A percentile compares a stretch with the other conserved stretches of the same genome.
Conservation (phyloP, 495 filamentous ascomycete species). For the Neurospora sublineolata region DNA sequence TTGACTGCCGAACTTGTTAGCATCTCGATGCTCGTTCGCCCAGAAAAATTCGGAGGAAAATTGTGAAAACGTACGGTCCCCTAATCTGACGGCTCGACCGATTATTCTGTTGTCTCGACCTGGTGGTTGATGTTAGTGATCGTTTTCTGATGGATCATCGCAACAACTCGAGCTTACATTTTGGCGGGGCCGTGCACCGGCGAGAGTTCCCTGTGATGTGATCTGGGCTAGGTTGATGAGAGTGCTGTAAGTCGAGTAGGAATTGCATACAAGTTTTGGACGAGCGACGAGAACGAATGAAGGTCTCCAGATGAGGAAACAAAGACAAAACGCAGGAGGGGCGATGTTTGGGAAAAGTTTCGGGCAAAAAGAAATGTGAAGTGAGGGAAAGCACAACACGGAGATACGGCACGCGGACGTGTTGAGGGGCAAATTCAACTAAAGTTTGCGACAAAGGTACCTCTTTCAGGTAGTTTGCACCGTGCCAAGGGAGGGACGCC, state of each 20-base stretch:
- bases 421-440: constrained; percentile 21
- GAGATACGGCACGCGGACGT: constrained; percentile 10
- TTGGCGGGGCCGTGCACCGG: background rate
- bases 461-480: background rate
- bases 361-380: background rate
- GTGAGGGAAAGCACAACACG: background rate
- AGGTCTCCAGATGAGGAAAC: background rate
- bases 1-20: constrained; percentile 23
- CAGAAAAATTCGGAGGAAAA: background rate
- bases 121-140: background rate
- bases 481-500: background rate
- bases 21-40: background rate
- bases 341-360: background rate
- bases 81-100: constrained; percentile 13
- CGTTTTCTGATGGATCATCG: background rate
- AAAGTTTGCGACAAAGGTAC: constrained; percentile 19
- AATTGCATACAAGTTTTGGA: background rate
- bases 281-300: background rate
- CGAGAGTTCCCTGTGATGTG: background rate
- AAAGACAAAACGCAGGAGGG: background rate
- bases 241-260: background rate
- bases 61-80: constrained; percentile 21
- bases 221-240: background rate
- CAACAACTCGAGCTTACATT: background rate
- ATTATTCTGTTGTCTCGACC: constrained; percentile 13